phyloP scores from a whole-genome alignment of 139 green algal species.

The Penium margaritaceum region DNA sequence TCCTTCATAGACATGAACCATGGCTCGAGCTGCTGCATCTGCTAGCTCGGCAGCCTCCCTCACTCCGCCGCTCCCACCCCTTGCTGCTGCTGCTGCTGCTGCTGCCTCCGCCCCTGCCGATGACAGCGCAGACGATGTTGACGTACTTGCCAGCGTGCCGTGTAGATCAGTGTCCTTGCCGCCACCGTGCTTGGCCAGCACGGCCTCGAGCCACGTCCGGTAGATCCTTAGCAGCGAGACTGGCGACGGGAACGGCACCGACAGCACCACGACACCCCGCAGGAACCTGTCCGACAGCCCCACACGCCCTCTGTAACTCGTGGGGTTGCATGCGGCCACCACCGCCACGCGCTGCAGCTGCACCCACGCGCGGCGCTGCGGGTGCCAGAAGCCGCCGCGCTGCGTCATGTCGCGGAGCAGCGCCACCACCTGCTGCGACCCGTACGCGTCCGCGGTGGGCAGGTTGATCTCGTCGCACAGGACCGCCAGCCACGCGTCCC shows the following conservation, averaged over 20 bases:
- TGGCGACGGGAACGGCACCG: background rate
- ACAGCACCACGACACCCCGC: background rate
- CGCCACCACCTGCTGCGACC: slow-evolving; percentile 17
- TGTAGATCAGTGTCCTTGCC: too few relatives aligned
- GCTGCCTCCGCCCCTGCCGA: background rate
- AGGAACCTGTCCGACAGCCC: background rate
- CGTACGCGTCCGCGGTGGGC: slow-evolving; percentile 22
- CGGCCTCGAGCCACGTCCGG: background rate
- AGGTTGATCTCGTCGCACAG: slow-evolving; percentile 28
- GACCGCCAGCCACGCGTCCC: slow-evolving; percentile 14
- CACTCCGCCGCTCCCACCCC: too few relatives aligned
- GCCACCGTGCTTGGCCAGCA: background rate
- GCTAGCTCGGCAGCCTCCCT: background rate
- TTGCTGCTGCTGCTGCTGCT: too few relatives aligned
- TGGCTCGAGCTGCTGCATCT: background rate
- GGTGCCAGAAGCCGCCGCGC: slow-evolving; percentile 7
- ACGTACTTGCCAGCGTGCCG: too few relatives aligned
- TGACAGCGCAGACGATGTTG: too few relatives aligned
- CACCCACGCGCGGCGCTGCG: background rate
- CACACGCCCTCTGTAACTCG: background rate
- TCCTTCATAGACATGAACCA: slow-evolving; percentile 1
- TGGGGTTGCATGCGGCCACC: background rate
- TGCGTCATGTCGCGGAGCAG: slow-evolving; percentile 27
- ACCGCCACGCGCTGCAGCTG: background rate
- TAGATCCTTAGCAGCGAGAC: background rate